These are phyloP conservation scores for Xerocomus minutiporus DNA, from an alignment of 1,284 basidiomycete species.

Conservation along the genomic window DNA sequence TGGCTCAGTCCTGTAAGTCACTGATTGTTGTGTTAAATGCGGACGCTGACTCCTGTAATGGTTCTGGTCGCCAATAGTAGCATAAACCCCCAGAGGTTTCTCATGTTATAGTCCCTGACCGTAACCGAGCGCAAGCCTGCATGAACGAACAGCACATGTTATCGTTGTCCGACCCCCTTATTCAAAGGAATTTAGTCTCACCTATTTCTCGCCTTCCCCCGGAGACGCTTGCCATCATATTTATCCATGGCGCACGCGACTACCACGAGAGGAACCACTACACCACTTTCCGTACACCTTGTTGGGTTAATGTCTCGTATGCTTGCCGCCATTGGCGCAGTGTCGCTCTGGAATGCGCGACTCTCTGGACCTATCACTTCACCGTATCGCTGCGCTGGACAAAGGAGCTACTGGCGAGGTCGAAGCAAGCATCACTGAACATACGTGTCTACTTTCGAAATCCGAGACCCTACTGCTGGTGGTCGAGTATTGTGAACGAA, in stretches of 20 bases:
- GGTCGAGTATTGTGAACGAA: not conserved
- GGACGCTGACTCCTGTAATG: too few species aligned
- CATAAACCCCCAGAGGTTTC: too few species aligned
- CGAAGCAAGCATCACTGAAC: not conserved
- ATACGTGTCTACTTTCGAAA: not conserved
- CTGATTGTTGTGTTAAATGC: too few species aligned
- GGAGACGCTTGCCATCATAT: not conserved
- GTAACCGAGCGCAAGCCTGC: too few species aligned
- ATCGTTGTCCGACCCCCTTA: conserved; percentile 7
- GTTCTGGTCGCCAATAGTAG: too few species aligned
- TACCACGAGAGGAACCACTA: too few species aligned
- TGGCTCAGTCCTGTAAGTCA: too few species aligned
- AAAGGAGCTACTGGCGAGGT: not conserved
- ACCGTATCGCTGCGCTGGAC: not conserved
- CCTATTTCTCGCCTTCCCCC: conserved; percentile 24
- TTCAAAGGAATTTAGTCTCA: conserved; percentile 23
- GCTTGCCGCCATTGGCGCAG: not conserved
- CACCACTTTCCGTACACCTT: not conserved
- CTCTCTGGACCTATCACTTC: not conserved
- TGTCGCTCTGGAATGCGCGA: not conserved
- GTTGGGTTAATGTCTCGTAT: not conserved
- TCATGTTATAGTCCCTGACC: too few species aligned
- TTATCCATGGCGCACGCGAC: not conserved
- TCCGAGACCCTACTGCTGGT: not conserved
- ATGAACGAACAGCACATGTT: too few species aligned